Evolutionary conservation across 2,329 filamentous ascomycete species (phyloP).

Genomic region (Cladosporium sp.): DNA sequence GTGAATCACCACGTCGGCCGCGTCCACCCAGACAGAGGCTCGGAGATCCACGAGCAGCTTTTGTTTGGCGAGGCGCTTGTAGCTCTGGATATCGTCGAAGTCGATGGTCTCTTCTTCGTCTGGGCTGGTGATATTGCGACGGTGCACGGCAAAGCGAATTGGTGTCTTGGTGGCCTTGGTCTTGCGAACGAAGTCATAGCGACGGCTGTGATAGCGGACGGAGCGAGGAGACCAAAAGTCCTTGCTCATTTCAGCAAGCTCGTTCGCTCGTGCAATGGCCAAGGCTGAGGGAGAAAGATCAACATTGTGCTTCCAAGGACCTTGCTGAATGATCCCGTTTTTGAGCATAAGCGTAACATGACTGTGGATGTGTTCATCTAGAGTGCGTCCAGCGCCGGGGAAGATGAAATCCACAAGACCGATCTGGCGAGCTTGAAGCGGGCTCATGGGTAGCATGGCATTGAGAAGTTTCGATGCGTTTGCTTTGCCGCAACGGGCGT

Average conservation of each 20-base stretch:
- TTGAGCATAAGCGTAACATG: slow-evolving; percentile 33
- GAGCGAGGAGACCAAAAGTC: slow-evolving; percentile 40
- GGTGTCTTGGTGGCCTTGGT: slow-evolving; percentile 35
- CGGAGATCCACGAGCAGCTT: slow-evolving; percentile 17
- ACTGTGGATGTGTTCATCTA: slow-evolving; percentile 34
- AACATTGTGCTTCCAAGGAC: slow-evolving; percentile 34
- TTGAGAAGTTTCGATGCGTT: slow-evolving; percentile 31
- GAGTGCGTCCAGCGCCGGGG: slow-evolving; percentile 28
- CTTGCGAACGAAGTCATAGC: slow-evolving; percentile 40
- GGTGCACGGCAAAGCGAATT: slow-evolving; percentile 37
- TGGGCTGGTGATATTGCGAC: slow-evolving; percentile 23
- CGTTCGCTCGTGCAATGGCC: slow-evolving; percentile 31
- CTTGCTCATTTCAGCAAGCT: slow-evolving; percentile 39
- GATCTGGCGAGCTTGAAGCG: slow-evolving; percentile 35
- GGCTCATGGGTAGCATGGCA: slow-evolving; percentile 37
- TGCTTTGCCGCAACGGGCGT: slow-evolving; percentile 33
- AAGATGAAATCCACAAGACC: slow-evolving; percentile 39
- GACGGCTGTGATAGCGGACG: slow-evolving; percentile 35
- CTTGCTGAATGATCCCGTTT: slow-evolving; percentile 20
- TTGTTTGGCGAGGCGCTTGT: slow-evolving; percentile 15
- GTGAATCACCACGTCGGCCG: not conserved
- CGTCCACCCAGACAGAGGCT: slow-evolving; percentile 15
- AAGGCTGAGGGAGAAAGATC: slow-evolving; percentile 32
- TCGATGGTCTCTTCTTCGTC: slow-evolving; percentile 37
- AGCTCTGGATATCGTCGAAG: slow-evolving; percentile 32